A percentile compares a stretch with the other conserved stretches of the same genome.
phyloP scores from a whole-genome alignment of 2,329 filamentous ascomycete genomes.

The Karstenula rhodostoma region DNA sequence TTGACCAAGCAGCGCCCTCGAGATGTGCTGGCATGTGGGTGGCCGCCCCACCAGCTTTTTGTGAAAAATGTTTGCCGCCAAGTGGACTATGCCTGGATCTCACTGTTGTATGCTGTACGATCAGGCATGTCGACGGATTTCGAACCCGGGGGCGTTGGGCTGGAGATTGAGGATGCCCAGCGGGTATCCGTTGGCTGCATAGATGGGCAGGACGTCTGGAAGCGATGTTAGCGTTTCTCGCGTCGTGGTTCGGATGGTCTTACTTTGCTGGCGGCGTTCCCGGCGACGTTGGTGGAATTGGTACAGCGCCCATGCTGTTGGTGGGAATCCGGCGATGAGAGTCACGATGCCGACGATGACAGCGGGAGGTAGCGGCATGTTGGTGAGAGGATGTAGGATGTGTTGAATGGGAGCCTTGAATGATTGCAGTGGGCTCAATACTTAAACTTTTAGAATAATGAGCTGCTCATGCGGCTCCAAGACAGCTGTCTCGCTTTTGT shows the following conservation, averaged over 20 bases:
- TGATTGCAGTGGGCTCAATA: not conserved
- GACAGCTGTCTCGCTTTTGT: not conserved
- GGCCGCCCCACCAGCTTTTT: too few relatives aligned
- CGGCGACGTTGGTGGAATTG: constrained; percentile 21
- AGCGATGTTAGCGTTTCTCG: not conserved
- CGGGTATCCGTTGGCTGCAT: not conserved
- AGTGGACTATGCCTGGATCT: too few relatives aligned
- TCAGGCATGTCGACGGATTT: not conserved
- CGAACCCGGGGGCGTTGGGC: not conserved
- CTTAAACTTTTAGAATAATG: not conserved
- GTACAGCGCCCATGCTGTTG: constrained; percentile 17
- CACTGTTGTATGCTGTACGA: too few relatives aligned
- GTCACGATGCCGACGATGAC: constrained; percentile 21
- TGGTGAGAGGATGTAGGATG: not conserved
- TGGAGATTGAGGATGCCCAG: not conserved
- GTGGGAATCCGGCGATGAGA: constrained; percentile 17
- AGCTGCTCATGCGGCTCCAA: not conserved
- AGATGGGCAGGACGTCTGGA: not conserved
- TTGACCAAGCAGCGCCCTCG: too few relatives aligned
- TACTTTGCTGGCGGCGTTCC: not conserved
- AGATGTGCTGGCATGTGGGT: too few relatives aligned
- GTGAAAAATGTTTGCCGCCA: too few relatives aligned
- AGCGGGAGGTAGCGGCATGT: constrained; percentile 18
- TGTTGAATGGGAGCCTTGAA: not conserved
- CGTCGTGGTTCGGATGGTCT: not conserved